A percentile compares a stretch with the other conserved stretches of the same genome.
These are phyloP conservation scores for Podaxis mareebaensis DNA, from an alignment of 768 basidiomycete species.

Conservation along the genomic window DNA sequence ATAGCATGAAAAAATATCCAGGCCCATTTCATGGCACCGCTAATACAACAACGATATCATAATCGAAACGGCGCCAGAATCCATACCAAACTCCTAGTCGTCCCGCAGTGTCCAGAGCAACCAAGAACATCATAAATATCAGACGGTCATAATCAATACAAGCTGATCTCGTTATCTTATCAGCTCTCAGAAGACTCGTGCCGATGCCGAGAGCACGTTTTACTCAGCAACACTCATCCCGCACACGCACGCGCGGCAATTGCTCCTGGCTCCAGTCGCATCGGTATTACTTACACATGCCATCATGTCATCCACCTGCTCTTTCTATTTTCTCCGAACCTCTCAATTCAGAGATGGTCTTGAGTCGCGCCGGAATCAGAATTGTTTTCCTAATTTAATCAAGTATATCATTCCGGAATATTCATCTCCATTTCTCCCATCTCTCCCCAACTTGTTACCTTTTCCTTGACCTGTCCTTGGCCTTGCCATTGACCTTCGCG, in stretches of 20 bases:
- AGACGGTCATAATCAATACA: neutral
- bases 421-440: neutral
- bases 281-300: constrained; percentile 2
- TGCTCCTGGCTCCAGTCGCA: neutral
- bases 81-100: neutral
- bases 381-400: constrained; percentile 30
- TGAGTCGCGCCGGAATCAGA: neutral
- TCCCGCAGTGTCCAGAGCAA: neutral
- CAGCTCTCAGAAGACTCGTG: neutral
- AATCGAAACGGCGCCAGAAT: neutral
- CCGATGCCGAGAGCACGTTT: neutral
- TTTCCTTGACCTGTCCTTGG: neutral
- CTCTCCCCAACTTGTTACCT: neutral
- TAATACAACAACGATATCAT: neutral
- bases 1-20: neutral
- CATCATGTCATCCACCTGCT: constrained; percentile 1
- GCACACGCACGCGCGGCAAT: neutral
- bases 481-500: neutral
- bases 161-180: neutral
- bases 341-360: constrained; percentile 16
- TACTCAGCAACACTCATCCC: neutral
- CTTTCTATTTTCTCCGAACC: constrained; percentile 8
- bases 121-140: neutral
- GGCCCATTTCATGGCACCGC: neutral
- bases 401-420: constrained; percentile 10